A percentile compares a stretch with the other conserved stretches of the same genome.
Conservation (phyloP, 2,329 filamentous ascomycete genomes). For the Colletotrichum eleusines region DNA sequence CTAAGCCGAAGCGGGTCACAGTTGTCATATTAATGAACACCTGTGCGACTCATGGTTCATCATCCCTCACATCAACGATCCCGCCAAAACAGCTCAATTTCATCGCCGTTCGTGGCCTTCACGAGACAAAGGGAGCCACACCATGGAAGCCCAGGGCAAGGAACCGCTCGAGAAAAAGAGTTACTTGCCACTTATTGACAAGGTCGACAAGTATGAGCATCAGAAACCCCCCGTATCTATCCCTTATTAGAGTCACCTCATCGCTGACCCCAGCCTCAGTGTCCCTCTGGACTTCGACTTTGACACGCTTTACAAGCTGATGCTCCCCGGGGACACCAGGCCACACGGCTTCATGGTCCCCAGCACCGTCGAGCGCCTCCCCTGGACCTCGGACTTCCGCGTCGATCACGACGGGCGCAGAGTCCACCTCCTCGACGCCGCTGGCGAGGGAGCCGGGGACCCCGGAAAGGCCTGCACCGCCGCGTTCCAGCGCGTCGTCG, state of each 20-base stretch:
- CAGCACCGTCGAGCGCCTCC: slow-evolving; percentile 59
- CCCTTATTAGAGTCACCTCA: slow-evolving; percentile 24
- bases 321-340: slow-evolving; percentile 58
- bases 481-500: slow-evolving; percentile 55
- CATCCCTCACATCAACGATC: neutral
- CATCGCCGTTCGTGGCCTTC: neutral
- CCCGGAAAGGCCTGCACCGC: slow-evolving; percentile 50
- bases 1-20: neutral
- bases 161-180: neutral
- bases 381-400: slow-evolving; percentile 57
- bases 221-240: neutral
- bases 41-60: neutral
- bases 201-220: slow-evolving; percentile 57
- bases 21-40: neutral
- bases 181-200: slow-evolving; percentile 50
- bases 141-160: neutral
- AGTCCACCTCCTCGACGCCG: slow-evolving; percentile 50
- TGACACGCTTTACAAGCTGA: slow-evolving; percentile 60
- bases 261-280: slow-evolving; percentile 47
- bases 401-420: slow-evolving; percentile 50
- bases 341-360: slow-evolving; percentile 65
- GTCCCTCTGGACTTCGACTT: slow-evolving; percentile 60
- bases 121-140: too few species aligned
- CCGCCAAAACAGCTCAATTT: neutral
- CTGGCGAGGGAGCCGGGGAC: slow-evolving; percentile 43